Base-by-base conservation (phyloP, 495 filamentous ascomycete genomes). In the Xylaria cubensis region DNA sequence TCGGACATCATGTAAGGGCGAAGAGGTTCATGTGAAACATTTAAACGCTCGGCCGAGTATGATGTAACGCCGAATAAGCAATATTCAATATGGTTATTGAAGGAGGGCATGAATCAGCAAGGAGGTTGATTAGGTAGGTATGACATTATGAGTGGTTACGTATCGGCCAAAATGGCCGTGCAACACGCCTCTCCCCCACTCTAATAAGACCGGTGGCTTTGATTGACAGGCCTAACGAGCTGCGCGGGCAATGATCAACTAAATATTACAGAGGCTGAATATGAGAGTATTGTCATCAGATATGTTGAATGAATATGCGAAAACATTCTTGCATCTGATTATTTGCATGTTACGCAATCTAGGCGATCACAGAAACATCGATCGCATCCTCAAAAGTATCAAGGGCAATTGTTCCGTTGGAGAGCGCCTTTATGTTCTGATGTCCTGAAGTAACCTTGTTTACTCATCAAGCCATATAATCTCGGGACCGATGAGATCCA, bases 111-210 rank as follows among this genome's bases (percentile, higher is more conserved):
- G 17, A 61, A 39, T 32, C 10, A 56, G 26, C 53, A 39, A 8
- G 4, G 15, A 19, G 44, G n/a, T n/a, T 13, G 44, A 48, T 48
- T 13, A 8, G 13, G 26, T 56, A 15, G 24, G 51, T 19, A 36
- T n/a, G n/a, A 36, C 58, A 5, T 19, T 36, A 61, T n/a, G 12
- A 21, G 17, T 61, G 58, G n/a, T 39, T 2, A 10, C 6, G 36
- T 39, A 39, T n/a, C 58, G 58, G 58, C 58, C 32, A 61, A 61
- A 61, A 12, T 61, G 58, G 58, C 58, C 58, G 58, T 21, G 32
- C 8, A 10, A 21, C 24, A 39, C 29, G 15, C n/a, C 8, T 50
- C 17, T 34, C n/a, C 29, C 29, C 55, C 55, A 39, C 58, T 56
- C 24, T 12, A 21, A 34, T 39, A n/a, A 39, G n/a, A 2, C 56